Base-by-base conservation (phyloP, 169 alveolate species). In the Amoebophrya sp. region DNA sequence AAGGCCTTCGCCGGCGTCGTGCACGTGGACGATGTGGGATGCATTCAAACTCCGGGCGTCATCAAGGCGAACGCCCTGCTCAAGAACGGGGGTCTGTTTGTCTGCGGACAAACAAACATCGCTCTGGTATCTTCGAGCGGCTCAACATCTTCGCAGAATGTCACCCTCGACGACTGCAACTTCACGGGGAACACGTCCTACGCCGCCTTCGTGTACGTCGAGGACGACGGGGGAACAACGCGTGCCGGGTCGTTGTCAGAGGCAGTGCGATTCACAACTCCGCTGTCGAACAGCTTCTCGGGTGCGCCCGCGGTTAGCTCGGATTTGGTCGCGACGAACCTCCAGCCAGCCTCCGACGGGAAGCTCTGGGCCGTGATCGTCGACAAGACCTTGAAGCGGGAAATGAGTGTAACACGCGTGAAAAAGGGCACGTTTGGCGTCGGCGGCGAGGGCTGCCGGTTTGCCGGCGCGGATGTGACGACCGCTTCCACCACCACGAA, bases 391-490 rank as follows among this genome's bases (percentile, higher is more conserved):
- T n/a, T 58, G 39, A 2, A 7, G 78, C 78, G 78, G 7, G 39
- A 7, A 1, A 58, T 58, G 78, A 58, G 34, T 4, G 78, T 13
- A 10, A 29, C 26, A 29, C 78, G 78, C 23, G 90, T 88, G 78
- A 38, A 41, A 40, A 70, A 69, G 1, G 90, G 90, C 43, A 88
- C 90, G 78, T 88, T 40, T 10, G 90, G 45, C 2, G 69, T 88
- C 13, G 70, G 90, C n/a, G 90, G 90, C 0, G 41, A 38, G 38
- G 90, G 70, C 18, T 88, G 90, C 26, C 90, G 90, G 34, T 16
- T 2, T 1, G 29, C 7, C 38, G 78, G 34, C 7, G 23, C 48
- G 20, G 48, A 4, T 42, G 48, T 42, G 13, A 58, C 34, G 34
- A n/a, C 23, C 23, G 4, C 78, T 58, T 13, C 23, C 26, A 58